Evolutionary conservation across 1,284 basidiomycete species (phyloP).

Genomic region (Ganoderma lucidum): DNA sequence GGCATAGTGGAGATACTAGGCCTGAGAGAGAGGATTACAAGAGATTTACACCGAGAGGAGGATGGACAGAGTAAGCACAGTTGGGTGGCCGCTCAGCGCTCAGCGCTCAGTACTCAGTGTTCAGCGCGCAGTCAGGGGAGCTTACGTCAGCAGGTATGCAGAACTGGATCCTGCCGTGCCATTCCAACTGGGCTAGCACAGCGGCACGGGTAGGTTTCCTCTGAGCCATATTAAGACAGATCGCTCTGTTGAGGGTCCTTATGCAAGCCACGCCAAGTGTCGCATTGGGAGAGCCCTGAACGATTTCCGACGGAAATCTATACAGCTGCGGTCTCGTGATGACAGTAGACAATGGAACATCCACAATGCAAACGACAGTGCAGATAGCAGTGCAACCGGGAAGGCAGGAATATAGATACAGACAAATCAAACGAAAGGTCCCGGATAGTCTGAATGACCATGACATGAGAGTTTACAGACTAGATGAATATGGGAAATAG

Average conservation of each 20-base stretch:
- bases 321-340: constrained; percentile 14
- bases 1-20: constrained; percentile 31
- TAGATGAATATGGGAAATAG: background rate
- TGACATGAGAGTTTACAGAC: background rate
- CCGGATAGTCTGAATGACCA: background rate
- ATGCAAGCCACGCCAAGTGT: background rate
- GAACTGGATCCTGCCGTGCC: no score
- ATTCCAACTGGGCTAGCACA: no score
- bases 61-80: constrained; percentile 11
- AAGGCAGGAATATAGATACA: constrained; percentile 9
- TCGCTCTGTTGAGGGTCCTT: no score
- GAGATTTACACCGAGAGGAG: constrained; percentile 19
- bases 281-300: background rate
- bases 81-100: background rate
- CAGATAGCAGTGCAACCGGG: constrained; percentile 16
- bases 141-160: constrained; percentile 5
- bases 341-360: background rate
- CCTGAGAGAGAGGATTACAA: constrained; percentile 7
- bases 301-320: background rate
- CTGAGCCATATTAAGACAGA: no score
- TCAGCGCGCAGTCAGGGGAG: no score
- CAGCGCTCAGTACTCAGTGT: background rate
- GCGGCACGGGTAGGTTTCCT: no score
- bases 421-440: background rate
- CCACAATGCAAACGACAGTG: constrained; percentile 19